Base-by-base conservation (phyloP, 257 asterid genomes). In the Solanum peruvianum region DNA sequence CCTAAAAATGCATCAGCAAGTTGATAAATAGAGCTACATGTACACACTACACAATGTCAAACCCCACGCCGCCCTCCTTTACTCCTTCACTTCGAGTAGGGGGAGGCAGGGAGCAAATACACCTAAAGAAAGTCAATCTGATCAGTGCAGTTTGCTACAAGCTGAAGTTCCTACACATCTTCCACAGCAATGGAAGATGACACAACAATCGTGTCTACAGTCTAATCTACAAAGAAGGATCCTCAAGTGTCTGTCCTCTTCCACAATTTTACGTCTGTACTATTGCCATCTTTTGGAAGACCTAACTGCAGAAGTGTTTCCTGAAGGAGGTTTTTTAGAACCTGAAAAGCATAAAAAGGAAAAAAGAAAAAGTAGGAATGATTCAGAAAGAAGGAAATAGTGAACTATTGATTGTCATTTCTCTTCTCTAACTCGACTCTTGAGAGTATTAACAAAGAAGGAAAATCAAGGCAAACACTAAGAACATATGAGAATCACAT, bases 261-360 rank as follows among this genome's bases (percentile, higher is more conserved):
- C 23, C 56, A 18, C 81, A 73, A 64, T n/a, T 84, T 78, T 66
- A 70, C 60, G 86, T 52, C 84, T 85, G 83, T 10, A 76, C 60
- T 88, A 93, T 88, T 92, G 93, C 96, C 98, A 88, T 86, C 92
- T 87, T 89, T 87, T 95, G 56, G 92, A 45, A 77, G 92, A 83
- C 87, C 86, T 96, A 33, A 84, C 71, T 23, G 93, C 89, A 70
- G 97, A 92, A 41, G 93, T 93, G 91, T 90, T 90, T 88, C 95
- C 88, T 11, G 86, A 64, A 9, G 90, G 91, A 88, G 91, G 39
- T 86, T 70, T 93, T 80, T 81, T 93, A 27, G 91, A 89, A 93
- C 95, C 99, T 96, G 93, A n/a, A 16, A 58, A 86, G 29, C 87
- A 88, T 60, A 72, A 47, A 49, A 21, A 78, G 35, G 58, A 66